Base-by-base conservation (phyloP, 495 filamentous ascomycete species). In the Penicillium taxi region DNA sequence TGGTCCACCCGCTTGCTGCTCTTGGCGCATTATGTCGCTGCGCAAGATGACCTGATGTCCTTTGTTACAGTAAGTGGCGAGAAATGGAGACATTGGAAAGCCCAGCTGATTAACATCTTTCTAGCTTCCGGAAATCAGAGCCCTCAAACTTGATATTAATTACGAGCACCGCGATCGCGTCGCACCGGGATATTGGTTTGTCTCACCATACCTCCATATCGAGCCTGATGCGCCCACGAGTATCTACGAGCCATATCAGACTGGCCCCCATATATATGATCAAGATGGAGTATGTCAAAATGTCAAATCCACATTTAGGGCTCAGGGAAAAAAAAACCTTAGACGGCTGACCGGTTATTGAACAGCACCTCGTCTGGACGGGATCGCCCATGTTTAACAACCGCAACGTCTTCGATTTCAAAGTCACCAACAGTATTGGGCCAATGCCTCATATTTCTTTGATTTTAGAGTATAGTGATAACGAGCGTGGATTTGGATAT, bases 211-310 rank as follows among this genome's bases (percentile, higher is more conserved):
- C 34, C 26, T 53, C 23, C 46, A 55, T 35, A 51, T 58, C 5
- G 47, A 29, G 0, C 44, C 51, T 14, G 57, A 61, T 34, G n/a
- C 26, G 9, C 44, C 46, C 8, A 34, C 32, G 4, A 56, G 43
- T 17, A 19, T 47, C 26, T 61, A 55, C 37, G 46, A 54, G 18
- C 57, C 48, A 34, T 63, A 52, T 30, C 59, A 63, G 44, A 44
- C 48, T 12, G 60, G 60, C 8, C 62, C 62, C 0, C 56, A 66
- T 45, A 63, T 66, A 32, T 66, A 59, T 26, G 59, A 63, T 42
- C 40, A 42, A 5, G 50, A 63, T 33, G 59, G 59, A 12, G 60
- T 59, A 53, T 25, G 59, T 56, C n/a, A 24, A 8, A 25, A 4
- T 26, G 6, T 7, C 14, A 9, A 18, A n/a, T 35, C 15, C 5